Evolutionary conservation across 2,329 filamentous ascomycete species (phyloP), one percentile per base, ranked within the genome.

Genomic region (Sphaerostilbella broomeana): DNA sequence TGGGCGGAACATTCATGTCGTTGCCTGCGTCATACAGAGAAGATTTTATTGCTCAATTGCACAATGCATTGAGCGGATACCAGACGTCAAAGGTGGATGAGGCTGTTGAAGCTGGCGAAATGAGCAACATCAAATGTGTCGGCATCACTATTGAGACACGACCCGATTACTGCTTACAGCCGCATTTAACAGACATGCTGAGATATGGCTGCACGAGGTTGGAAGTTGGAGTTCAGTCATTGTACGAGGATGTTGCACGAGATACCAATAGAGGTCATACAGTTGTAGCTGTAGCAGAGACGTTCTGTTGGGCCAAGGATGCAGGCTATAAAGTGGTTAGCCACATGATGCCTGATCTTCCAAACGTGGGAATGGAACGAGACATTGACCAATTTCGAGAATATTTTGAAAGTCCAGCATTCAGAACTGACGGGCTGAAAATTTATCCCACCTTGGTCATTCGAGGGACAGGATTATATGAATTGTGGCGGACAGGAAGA

Each of bases 1-100:
- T 98, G 92, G 92, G 92, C 44, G 92, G 92, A 50, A 98, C 92
- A 0, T 98, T 98, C 65, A 98, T 98, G 94, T 97, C 90, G 3
- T 67, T 98, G 18, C 75, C 90, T 7, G 81, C 88, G 54, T 80
- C 83, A 17, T 98, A 98, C 62, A 75, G 92, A 19, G 86, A 98
- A 46, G 80, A 86, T 41, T 98, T 98, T 55, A 95, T 98, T 44
- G 84, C 88, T 1, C 90, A 95, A 57, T 73, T 98, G 35, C 92
- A 98, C 67, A 98, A 98, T 58, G 92, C 92, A 2, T 76, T 98
- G 6, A 95, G 88, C 50, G 92, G 92, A 6, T 98, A 98, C 59
- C 87, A 94, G 55, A 94, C 89, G 0, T 83, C 81, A 28, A 86
- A 94, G 47, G 92, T 98, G 10, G 90, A 98, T 53, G 92, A 98